phyloP scores from a whole-genome alignment of 345 rosid species.

The Salix brachista region DNA sequence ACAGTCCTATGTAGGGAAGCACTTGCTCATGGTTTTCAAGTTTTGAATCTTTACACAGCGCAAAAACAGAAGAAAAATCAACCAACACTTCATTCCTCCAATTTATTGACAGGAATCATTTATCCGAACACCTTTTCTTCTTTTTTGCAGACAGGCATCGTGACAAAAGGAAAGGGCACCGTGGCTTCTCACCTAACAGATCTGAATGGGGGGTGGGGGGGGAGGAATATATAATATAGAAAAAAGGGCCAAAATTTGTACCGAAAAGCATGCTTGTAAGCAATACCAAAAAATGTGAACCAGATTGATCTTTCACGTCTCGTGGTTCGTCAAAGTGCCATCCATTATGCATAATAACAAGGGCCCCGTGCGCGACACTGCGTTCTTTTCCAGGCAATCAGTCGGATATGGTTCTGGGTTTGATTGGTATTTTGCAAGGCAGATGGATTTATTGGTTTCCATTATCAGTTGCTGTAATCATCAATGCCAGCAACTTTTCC shows the following conservation, averaged over 20 bases:
- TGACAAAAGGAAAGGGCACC: slow-evolving; percentile 11
- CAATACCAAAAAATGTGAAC: slow-evolving; percentile 15
- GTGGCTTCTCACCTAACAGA: slow-evolving; percentile 33
- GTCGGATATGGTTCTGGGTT: not conserved
- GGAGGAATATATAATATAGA: not conserved
- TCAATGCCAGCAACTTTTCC: not conserved
- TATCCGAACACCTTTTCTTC: too few relatives aligned
- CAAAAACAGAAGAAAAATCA: too few relatives aligned
- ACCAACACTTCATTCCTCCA: too few relatives aligned
- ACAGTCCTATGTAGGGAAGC: too few relatives aligned
- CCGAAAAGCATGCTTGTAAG: slow-evolving; percentile 23
- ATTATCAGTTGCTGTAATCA: slow-evolving; percentile 6
- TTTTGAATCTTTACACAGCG: too few relatives aligned
- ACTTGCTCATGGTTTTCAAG: too few relatives aligned
- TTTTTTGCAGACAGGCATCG: slow-evolving; percentile 14
- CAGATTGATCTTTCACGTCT: slow-evolving; percentile 27
- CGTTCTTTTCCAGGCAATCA: not conserved
- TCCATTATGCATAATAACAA: slow-evolving; percentile 25
- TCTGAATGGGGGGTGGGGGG: not conserved
- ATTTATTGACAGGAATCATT: too few relatives aligned
- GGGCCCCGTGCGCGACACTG: slow-evolving; percentile 18
- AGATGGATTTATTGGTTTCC: slow-evolving; percentile 1
- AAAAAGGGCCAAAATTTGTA: slow-evolving; percentile 25
- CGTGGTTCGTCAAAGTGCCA: slow-evolving; percentile 27
- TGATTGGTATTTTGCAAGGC: slow-evolving; percentile 3